Percentiles rank a stretch among this genome's conserved stretches.
phyloP scores from a whole-genome alignment of 208 protist genomes.

The Leishmania mexicana region DNA sequence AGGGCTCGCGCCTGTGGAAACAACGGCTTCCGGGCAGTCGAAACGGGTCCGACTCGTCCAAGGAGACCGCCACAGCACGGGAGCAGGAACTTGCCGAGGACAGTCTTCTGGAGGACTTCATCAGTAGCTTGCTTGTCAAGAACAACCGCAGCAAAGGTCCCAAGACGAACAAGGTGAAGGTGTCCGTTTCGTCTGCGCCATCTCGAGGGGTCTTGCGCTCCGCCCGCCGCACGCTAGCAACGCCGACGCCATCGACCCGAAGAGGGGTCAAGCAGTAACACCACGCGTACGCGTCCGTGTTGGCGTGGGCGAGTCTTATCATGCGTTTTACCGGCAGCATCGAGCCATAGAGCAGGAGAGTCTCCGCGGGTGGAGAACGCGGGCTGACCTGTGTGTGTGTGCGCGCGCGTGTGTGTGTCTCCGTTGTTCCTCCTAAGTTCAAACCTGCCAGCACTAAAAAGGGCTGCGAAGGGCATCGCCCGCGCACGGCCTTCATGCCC shows the following conservation, averaged over 20 bases:
- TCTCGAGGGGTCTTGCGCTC: neutral
- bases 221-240: neutral
- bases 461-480: neutral
- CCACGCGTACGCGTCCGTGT: neutral
- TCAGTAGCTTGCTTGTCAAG: conserved; percentile 14
- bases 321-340: neutral
- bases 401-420: neutral
- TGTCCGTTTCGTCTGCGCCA: neutral
- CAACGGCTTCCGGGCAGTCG: neutral
- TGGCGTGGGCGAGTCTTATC: neutral
- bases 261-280: neutral
- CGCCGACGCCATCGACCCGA: neutral
- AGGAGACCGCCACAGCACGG: neutral
- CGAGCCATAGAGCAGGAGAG: neutral
- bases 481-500: neutral
- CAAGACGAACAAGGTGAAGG: neutral
- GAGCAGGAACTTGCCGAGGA: conserved; percentile 14
- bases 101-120: conserved; percentile 18
- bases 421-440: neutral
- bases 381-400: neutral
- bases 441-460: neutral
- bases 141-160: neutral
- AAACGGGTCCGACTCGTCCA: neutral
- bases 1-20: neutral
- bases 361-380: neutral